These are phyloP conservation scores for Nosema muscidifuracis DNA, from an alignment of 371 early-diverging fungal species.

Conservation along the genomic window DNA sequence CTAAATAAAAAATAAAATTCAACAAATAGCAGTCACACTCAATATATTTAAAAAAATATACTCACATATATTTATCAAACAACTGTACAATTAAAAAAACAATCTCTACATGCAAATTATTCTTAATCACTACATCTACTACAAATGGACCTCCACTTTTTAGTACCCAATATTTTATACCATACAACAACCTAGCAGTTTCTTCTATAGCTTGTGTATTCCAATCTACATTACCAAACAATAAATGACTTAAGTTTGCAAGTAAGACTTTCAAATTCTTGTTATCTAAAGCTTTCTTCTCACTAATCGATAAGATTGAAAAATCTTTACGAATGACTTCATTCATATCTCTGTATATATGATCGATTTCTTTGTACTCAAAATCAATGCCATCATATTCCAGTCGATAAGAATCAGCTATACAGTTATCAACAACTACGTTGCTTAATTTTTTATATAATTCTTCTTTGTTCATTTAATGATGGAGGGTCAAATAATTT, in stretches of 20 bases:
- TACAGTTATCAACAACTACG: neutral
- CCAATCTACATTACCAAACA: neutral
- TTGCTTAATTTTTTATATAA: neutral
- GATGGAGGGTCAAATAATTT: too few relatives aligned
- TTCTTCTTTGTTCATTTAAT: neutral
- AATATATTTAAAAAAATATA: too few relatives aligned
- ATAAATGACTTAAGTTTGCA: neutral
- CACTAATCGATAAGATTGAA: neutral
- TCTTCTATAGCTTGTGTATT: neutral
- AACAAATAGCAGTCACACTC: too few relatives aligned
- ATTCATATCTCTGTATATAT: neutral
- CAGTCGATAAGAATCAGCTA: neutral
- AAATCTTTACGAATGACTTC: neutral
- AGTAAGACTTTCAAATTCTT: neutral
- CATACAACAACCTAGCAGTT: neutral
- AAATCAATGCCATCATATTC: neutral
- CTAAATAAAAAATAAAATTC: too few relatives aligned
- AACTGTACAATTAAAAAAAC: constrained; percentile 1
- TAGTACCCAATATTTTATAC: neutral
- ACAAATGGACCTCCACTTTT: neutral
- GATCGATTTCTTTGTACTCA: neutral
- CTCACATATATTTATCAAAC: neutral
- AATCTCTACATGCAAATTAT: neutral
- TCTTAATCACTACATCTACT: neutral
- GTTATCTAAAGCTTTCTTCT: neutral